Percentiles rank a stretch among this genome's conserved stretches.
Conservation (phyloP, 2,329 filamentous ascomycete genomes). For the Epichloe brachyelytri region DNA sequence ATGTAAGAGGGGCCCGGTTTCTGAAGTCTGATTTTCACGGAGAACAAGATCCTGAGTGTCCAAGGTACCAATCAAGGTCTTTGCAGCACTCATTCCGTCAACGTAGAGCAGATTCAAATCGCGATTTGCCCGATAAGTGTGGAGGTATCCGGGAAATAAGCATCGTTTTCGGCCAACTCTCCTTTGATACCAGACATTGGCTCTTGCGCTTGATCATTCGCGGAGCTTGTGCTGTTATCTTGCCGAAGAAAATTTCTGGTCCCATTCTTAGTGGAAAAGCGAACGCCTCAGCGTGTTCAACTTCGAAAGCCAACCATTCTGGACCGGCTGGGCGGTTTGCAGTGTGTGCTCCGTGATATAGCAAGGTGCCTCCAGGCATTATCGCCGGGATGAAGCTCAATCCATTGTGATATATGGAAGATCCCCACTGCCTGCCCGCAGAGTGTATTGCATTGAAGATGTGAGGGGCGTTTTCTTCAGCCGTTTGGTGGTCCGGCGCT, state of each 20-base stretch:
- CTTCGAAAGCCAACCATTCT: conserved; percentile 67
- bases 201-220: background rate
- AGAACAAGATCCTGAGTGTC: conserved; percentile 55
- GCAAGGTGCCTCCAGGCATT: conserved; percentile 48
- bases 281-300: conserved; percentile 59
- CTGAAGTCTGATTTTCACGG: conserved; percentile 22
- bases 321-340: conserved; percentile 34
- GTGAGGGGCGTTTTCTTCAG: conserved; percentile 41
- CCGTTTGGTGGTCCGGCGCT: conserved; percentile 23
- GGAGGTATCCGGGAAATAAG: conserved; percentile 38
- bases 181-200: background rate
- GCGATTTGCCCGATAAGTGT: conserved; percentile 49
- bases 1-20: conserved; percentile 8
- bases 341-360: conserved; percentile 51
- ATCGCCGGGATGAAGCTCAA: conserved; percentile 57
- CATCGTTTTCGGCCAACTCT: background rate
- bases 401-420: conserved; percentile 61
- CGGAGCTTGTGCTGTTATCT: background rate
- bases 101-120: conserved; percentile 51
- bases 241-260: background rate
- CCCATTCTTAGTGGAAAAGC: conserved; percentile 20
- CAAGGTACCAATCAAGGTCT: conserved; percentile 50
- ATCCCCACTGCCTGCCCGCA: conserved; percentile 63
- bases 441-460: conserved; percentile 64
- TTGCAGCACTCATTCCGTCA: conserved; percentile 58